A percentile compares a stretch with the other conserved stretches of the same genome.
phyloP scores from a whole-genome alignment of 176 grass and related monocot species.

The Carex scoparia region DNA sequence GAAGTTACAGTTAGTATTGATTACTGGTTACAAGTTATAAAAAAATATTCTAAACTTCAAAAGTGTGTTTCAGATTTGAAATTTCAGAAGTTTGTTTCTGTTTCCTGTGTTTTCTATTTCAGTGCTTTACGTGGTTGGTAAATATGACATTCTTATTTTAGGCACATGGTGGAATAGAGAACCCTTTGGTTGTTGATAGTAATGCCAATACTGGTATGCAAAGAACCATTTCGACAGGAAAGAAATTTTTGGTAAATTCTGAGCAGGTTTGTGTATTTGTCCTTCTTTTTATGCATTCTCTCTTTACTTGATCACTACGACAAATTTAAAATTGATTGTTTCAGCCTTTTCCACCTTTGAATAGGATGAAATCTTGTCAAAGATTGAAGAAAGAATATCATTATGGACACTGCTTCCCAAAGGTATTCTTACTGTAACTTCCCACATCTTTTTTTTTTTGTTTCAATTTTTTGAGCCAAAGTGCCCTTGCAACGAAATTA shows the following conservation, averaged over 20 bases:
- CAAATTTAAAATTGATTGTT: slow-evolving; percentile 21
- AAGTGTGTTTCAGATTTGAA: not conserved
- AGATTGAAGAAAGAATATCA: slow-evolving; percentile 84
- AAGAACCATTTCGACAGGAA: slow-evolving; percentile 17
- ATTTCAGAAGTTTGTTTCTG: not conserved
- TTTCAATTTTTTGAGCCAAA: not conserved
- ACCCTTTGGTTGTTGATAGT: slow-evolving; percentile 30
- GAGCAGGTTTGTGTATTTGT: slow-evolving; percentile 35
- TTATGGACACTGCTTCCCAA: slow-evolving; percentile 85
- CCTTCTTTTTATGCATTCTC: not conserved
- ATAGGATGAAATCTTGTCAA: slow-evolving; percentile 57
- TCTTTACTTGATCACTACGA: slow-evolving; percentile 4
- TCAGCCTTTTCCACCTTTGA: slow-evolving; percentile 18
- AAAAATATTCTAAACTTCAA: not conserved
- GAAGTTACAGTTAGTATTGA: not conserved
- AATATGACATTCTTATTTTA: slow-evolving; percentile 30
- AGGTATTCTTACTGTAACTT: slow-evolving; percentile 34
- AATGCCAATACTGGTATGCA: slow-evolving; percentile 33
- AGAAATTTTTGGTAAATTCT: slow-evolving; percentile 32
- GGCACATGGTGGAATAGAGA: slow-evolving; percentile 40
- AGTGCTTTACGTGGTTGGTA: not conserved
- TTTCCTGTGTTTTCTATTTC: not conserved
- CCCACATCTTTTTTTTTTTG: not conserved
- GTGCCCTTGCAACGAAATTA: not conserved
- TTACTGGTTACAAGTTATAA: not conserved